Evolutionary conservation across 805 yeast genomes (phyloP).

Genomic region (Cyberlindnera maclurae): DNA sequence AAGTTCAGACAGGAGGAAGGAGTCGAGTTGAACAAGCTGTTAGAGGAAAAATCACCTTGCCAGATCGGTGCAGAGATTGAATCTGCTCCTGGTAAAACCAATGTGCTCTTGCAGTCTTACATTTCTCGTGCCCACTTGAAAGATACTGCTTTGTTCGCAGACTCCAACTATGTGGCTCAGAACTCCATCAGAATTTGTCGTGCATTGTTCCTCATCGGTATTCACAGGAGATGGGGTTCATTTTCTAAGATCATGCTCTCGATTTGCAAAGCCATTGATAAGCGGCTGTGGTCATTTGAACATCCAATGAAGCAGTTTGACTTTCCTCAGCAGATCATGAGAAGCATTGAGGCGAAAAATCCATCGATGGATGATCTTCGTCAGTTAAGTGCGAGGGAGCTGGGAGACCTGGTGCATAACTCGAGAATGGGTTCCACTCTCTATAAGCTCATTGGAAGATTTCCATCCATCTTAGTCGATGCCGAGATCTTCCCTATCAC

Average conservation of each 20-base stretch:
- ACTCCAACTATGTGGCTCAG: conserved; percentile 90
- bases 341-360: conserved; percentile 53
- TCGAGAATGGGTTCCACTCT: conserved; percentile 60
- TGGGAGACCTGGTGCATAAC: conserved; percentile 89
- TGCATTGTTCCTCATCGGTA: conserved; percentile 79
- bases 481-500: conserved; percentile 90
- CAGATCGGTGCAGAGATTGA: conserved; percentile 75
- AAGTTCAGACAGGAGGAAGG: conserved; percentile 86
- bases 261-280: conserved; percentile 81
- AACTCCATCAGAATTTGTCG: conserved; percentile 90
- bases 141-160: conserved; percentile 81
- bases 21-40: conserved; percentile 56
- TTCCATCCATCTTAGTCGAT: conserved; percentile 70
- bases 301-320: conserved; percentile 90
- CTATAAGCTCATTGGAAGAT: conserved; percentile 52
- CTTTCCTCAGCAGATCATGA: conserved; percentile 57
- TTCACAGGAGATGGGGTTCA: conserved; percentile 87
- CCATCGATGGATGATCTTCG: conserved; percentile 67
- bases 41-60: conserved; percentile 61
- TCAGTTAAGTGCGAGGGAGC: conserved; percentile 64
- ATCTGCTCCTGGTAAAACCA: conserved; percentile 79
- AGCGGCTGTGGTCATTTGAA: conserved; percentile 78
- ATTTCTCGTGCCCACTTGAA: conserved; percentile 67
- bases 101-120: conserved; percentile 79
- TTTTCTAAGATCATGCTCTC: conserved; percentile 69